phyloP scores from a whole-genome alignment of 2,329 filamentous ascomycete genomes.

The Alternaria brassicicola region DNA sequence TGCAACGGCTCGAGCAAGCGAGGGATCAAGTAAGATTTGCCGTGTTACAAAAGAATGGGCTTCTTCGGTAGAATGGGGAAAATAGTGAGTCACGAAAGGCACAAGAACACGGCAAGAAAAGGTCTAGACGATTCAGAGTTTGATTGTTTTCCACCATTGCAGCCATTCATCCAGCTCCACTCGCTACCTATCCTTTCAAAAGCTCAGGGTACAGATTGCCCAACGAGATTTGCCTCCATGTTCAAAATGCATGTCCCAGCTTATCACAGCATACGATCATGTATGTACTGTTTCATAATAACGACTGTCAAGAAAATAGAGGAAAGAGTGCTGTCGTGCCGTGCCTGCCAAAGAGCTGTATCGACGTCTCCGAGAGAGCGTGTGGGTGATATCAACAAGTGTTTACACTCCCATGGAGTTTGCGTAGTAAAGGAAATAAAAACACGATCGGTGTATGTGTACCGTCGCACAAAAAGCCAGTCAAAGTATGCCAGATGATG shows the following conservation, averaged over 20 bases:
- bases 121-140: slow-evolving; percentile 1
- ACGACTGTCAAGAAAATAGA: slow-evolving; percentile 20
- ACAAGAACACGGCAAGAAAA: not conserved
- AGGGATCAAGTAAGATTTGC: slow-evolving; percentile 5
- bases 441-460: slow-evolving; percentile 19
- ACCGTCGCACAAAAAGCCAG: slow-evolving; percentile 24
- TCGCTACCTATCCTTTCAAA: slow-evolving; percentile 18
- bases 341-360: slow-evolving; percentile 6
- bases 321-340: slow-evolving; percentile 8
- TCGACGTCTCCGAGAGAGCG: slow-evolving; percentile 7
- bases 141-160: slow-evolving; percentile 20
- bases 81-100: not conserved
- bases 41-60: not conserved
- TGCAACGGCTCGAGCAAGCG: not conserved
- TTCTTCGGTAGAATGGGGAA: not conserved
- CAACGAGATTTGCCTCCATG: slow-evolving; percentile 16
- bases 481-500: slow-evolving; percentile 39
- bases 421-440: slow-evolving; percentile 25
- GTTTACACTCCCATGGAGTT: slow-evolving; percentile 14
- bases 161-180: slow-evolving; percentile 19
- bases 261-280: slow-evolving; percentile 3
- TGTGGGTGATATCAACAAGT: slow-evolving; percentile 13
- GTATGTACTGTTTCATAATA: slow-evolving; percentile 13
- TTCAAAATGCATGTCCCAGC: slow-evolving; percentile 7
- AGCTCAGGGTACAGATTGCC: slow-evolving; percentile 15